A percentile compares a stretch with the other conserved stretches of the same genome.
Evolutionary conservation across 768 basidiomycete species (phyloP).

Genomic region (Panus rudis): DNA sequence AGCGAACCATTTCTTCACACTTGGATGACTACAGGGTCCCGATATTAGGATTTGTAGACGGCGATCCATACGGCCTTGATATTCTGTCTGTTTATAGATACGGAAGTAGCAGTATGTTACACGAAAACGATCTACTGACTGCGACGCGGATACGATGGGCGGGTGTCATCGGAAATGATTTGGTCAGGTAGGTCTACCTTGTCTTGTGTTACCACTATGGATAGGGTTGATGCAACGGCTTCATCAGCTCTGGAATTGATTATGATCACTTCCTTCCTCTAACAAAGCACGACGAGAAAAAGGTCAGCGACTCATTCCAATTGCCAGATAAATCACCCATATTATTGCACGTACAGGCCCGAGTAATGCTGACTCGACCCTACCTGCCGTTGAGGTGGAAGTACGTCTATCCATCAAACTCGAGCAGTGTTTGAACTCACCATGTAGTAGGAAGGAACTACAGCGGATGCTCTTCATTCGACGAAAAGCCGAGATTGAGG

Average conservation of each 20-base stretch:
- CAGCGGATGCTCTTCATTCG: constrained; percentile 70
- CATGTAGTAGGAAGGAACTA: constrained; percentile 61
- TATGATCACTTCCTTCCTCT: constrained; percentile 62
- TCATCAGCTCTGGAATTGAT: constrained; percentile 49
- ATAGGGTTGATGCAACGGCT: background rate
- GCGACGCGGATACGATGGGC: constrained; percentile 72
- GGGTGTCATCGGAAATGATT: constrained; percentile 67
- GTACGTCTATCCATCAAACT: constrained; percentile 29
- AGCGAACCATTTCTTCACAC: background rate
- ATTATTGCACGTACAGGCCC: constrained; percentile 37
- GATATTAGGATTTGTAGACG: constrained; percentile 77
- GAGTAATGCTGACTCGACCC: constrained; percentile 49
- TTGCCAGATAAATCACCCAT: background rate
- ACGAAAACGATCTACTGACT: constrained; percentile 64
- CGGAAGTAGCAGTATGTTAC: constrained; percentile 65
- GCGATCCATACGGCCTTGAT: constrained; percentile 87
- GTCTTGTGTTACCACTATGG: background rate
- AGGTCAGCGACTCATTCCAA: constrained; percentile 37
- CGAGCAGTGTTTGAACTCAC: background rate
- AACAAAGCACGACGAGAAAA: constrained; percentile 64
- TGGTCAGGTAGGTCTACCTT: constrained; percentile 43
- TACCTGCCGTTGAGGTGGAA: constrained; percentile 59
- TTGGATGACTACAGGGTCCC: constrained; percentile 58
- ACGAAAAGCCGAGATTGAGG: constrained; percentile 93
- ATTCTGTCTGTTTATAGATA: constrained; percentile 84